Conservation (phyloP, 2,329 filamentous ascomycete species). For the Diaporthe citri region DNA sequence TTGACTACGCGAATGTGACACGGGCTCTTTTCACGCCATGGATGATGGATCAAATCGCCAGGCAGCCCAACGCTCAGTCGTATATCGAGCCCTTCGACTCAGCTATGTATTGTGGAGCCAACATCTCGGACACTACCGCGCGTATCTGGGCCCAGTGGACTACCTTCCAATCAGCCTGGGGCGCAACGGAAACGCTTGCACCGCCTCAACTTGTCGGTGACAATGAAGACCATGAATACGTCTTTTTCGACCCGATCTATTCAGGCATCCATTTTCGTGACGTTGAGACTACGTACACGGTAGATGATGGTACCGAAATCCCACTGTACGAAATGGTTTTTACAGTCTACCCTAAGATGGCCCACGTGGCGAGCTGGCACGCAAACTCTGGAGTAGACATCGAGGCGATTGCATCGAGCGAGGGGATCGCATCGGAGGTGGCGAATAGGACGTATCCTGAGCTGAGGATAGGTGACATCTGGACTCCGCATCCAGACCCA, state of each 20-base stretch:
- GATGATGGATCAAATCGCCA: conserved; percentile 42
- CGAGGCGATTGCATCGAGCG: not conserved
- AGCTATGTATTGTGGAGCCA: conserved; percentile 21
- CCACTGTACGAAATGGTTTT: conserved; percentile 42
- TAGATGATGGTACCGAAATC: conserved; percentile 23
- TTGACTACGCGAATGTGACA: conserved; percentile 38
- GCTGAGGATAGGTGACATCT: conserved; percentile 41
- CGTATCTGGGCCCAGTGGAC: conserved; percentile 17
- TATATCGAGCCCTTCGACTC: conserved; percentile 18
- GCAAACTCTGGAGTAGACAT: conserved; percentile 9
- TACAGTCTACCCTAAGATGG: conserved; percentile 30
- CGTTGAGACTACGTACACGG: conserved; percentile 29
- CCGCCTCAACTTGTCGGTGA: conserved; percentile 38
- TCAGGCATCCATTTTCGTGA: conserved; percentile 41
- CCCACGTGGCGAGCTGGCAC: conserved; percentile 36
- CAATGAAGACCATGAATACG: conserved; percentile 39
- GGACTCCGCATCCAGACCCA: conserved; percentile 43
- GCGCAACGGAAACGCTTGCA: conserved; percentile 37
- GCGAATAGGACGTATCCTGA: not conserved
- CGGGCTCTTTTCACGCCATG: conserved; percentile 40
- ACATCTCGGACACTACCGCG: not conserved
- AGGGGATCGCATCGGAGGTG: not conserved
- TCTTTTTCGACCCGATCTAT: conserved; percentile 40
- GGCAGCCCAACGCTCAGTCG: conserved; percentile 33
- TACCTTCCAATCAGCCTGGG: conserved; percentile 30